Evolutionary conservation across 208 protist species (phyloP).

Genomic region (Leishmania guyanensis): DNA sequence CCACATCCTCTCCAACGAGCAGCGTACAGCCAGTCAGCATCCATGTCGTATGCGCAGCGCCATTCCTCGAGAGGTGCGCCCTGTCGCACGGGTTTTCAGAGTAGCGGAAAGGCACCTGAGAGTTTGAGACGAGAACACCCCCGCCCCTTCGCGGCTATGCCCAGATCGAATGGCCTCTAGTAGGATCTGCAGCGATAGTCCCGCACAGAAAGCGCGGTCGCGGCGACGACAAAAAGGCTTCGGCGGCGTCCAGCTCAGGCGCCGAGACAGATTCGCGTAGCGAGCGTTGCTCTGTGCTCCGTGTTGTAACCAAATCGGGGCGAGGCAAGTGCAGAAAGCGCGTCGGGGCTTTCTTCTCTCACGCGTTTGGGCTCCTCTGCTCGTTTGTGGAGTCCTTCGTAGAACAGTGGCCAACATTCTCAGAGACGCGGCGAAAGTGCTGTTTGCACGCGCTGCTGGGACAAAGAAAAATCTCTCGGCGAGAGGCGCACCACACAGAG

Average conservation of each 20-base stretch:
- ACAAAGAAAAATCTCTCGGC: neutral
- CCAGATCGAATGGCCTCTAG: conserved; percentile 7
- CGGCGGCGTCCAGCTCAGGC: neutral
- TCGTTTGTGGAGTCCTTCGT: neutral
- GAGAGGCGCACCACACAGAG: conserved; percentile 2
- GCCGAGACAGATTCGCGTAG: neutral
- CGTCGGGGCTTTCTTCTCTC: no score
- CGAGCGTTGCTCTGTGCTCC: neutral
- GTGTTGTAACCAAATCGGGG: neutral
- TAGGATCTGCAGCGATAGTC: conserved; percentile 7
- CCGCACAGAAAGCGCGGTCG: neutral
- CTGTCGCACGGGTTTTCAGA: neutral
- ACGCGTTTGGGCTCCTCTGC: neutral
- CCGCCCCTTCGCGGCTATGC: conserved; percentile 20
- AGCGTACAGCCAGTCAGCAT: neutral
- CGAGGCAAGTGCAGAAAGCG: neutral
- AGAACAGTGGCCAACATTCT: neutral
- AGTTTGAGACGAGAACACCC: neutral
- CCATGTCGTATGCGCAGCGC: neutral
- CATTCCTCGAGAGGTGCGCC: no score
- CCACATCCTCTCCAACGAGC: neutral
- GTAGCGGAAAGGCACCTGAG: neutral
- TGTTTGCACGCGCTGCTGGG: neutral
- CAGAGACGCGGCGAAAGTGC: neutral
- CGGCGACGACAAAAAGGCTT: neutral